Conservation (phyloP, 352 stramenopile genomes). For the Phytopythium chamaehyphon region DNA sequence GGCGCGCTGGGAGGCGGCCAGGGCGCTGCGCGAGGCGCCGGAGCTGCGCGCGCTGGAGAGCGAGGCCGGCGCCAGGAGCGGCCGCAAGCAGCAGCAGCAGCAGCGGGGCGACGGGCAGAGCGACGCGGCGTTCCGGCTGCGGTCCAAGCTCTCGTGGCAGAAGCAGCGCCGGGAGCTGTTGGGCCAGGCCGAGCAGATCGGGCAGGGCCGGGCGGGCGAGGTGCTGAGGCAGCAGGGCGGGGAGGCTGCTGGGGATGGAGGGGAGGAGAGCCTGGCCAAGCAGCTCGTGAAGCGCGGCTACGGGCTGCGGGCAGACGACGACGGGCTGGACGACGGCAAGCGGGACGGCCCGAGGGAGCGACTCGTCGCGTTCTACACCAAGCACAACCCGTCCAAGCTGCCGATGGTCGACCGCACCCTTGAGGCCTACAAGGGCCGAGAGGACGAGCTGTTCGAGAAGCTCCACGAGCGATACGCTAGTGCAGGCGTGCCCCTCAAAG, state of each 20-base stretch:
- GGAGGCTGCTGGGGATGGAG: neutral
- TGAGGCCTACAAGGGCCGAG: conserved; percentile 44
- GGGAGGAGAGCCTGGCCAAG: conserved; percentile 26
- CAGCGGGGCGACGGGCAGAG: neutral
- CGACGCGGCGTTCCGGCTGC: conserved; percentile 32
- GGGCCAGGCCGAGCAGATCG: conserved; percentile 23
- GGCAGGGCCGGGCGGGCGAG: conserved; percentile 3
- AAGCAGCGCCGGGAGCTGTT: conserved; percentile 44
- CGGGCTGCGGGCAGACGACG: conserved; percentile 14
- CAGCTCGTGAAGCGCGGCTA: conserved; percentile 56
- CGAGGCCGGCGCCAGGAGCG: conserved; percentile 7
- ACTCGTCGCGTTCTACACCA: conserved; percentile 59
- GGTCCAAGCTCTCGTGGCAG: conserved; percentile 61
- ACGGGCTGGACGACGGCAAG: neutral
- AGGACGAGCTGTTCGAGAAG: conserved; percentile 69
- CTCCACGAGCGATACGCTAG: conserved; percentile 54
- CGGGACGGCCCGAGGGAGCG: conserved; percentile 7
- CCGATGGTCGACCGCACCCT: conserved; percentile 50
- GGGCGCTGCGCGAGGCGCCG: conserved; percentile 40
- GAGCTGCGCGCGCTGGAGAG: conserved; percentile 35
- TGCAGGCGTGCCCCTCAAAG: conserved; percentile 23
- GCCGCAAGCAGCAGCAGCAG: conserved; percentile 14
- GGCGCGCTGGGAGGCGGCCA: conserved; percentile 36
- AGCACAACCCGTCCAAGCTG: conserved; percentile 63
- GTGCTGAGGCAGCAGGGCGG: conserved; percentile 1